These are phyloP conservation scores for Nakaseomyces delphensis DNA, from an alignment of 1,139 yeast species.

Conservation along the genomic window DNA sequence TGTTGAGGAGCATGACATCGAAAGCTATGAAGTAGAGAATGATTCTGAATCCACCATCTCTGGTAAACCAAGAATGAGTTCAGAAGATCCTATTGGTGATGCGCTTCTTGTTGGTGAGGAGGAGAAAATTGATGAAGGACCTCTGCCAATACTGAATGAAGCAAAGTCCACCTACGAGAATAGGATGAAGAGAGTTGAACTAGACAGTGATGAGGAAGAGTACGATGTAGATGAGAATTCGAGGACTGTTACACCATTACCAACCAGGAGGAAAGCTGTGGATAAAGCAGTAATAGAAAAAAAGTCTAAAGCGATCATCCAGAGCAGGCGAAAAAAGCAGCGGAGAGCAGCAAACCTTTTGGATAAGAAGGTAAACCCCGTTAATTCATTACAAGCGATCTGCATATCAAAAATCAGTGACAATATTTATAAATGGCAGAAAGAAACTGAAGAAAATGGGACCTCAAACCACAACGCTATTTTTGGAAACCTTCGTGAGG, in stretches of 20 bases:
- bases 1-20: neutral
- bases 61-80: slow-evolving; percentile 2
- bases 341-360: slow-evolving; percentile 76
- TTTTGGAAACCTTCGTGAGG: slow-evolving; percentile 25
- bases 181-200: slow-evolving; percentile 9
- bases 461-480: slow-evolving; percentile 11
- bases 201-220: slow-evolving; percentile 29
- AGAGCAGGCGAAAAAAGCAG: slow-evolving; percentile 65
- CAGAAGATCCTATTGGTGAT: neutral
- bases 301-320: slow-evolving; percentile 38
- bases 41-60: slow-evolving; percentile 3
- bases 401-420: slow-evolving; percentile 65
- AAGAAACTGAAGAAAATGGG: slow-evolving; percentile 37
- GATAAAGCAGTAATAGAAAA: slow-evolving; percentile 15
- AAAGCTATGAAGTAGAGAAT: neutral
- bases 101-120: neutral
- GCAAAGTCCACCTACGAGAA: slow-evolving; percentile 1
- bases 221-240: slow-evolving; percentile 14
- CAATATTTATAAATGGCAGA: slow-evolving; percentile 42
- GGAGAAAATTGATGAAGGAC: slow-evolving; percentile 7
- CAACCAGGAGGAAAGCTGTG: slow-evolving; percentile 6
- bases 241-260: slow-evolving; percentile 7
- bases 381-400: slow-evolving; percentile 72
- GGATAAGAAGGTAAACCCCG: slow-evolving; percentile 52
- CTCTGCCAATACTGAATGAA: slow-evolving; percentile 3